Evolutionary conservation across 169 alveolate genomes (phyloP).

Genomic region (Plasmodium knowlesi): DNA sequence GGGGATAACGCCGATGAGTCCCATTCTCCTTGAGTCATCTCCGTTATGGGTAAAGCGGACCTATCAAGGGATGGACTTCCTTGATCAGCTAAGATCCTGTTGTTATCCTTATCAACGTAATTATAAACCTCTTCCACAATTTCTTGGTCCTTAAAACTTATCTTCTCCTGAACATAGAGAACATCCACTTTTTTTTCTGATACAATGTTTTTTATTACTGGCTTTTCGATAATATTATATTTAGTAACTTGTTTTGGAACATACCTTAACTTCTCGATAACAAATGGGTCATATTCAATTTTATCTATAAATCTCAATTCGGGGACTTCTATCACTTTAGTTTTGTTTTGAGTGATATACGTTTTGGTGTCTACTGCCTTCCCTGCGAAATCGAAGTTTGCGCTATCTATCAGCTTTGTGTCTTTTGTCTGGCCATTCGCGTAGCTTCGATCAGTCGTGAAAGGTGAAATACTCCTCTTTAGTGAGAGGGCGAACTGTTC

Average conservation of each 20-base stretch:
- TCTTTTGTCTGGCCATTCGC: slow-evolving; percentile 6
- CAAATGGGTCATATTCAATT: slow-evolving; percentile 74
- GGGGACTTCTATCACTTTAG: slow-evolving; percentile 79
- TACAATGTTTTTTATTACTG: slow-evolving; percentile 75
- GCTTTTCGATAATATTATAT: slow-evolving; percentile 79
- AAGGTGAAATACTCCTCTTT: background rate
- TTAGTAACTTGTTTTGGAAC: slow-evolving; percentile 79
- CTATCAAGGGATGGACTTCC: background rate
- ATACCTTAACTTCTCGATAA: slow-evolving; percentile 77
- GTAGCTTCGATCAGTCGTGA: background rate
- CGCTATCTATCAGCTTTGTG: slow-evolving; percentile 22
- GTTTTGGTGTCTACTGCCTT: slow-evolving; percentile 76
- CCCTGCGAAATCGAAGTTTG: slow-evolving; percentile 74
- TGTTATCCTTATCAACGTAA: slow-evolving; percentile 45
- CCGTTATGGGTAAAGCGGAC: background rate
- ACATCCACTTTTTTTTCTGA: slow-evolving; percentile 64
- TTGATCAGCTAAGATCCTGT: background rate
- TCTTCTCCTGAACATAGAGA: slow-evolving; percentile 52
- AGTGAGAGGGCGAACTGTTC: background rate
- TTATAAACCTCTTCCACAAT: slow-evolving; percentile 76
- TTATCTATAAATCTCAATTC: slow-evolving; percentile 78
- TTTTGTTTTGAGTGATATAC: slow-evolving; percentile 63
- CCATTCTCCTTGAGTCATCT: background rate
- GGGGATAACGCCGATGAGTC: slow-evolving; percentile 11
- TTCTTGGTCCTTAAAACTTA: slow-evolving; percentile 77